Evolutionary conservation across 129 eudicot species (phyloP).

Genomic region (Rutidosis leptorrhynchoides): DNA sequence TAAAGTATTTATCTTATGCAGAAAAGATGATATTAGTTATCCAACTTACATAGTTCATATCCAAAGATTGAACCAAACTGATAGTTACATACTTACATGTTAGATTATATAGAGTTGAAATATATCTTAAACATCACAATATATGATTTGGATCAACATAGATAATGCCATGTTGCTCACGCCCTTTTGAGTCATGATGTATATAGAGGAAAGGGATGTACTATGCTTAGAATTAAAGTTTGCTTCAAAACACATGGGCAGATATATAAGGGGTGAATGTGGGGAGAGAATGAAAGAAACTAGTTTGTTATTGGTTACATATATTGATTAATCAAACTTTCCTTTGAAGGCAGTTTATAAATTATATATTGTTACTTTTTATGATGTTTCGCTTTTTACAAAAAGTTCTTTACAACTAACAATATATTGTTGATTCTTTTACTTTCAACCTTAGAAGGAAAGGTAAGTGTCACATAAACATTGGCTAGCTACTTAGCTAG

Average conservation of each 20-base stretch:
- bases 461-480: neutral
- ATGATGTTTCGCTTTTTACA: constrained; percentile 5
- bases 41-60: neutral
- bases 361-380: constrained; percentile 10
- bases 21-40: neutral
- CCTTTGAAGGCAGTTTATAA: constrained; percentile 32
- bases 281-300: constrained; percentile 7
- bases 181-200: constrained; percentile 20
- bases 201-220: neutral
- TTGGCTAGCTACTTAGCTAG: neutral
- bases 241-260: constrained; percentile 27
- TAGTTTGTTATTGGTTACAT: constrained; percentile 20
- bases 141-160: neutral
- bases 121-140: neutral
- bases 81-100: neutral
- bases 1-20: too few relatives aligned
- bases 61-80: neutral
- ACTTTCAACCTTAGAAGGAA: constrained; percentile 10
- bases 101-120: neutral
- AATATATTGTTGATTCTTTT: constrained; percentile 7
- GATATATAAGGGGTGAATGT: constrained; percentile 17
- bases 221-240: constrained; percentile 32
- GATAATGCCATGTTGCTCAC: constrained; percentile 2
- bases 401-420: constrained; percentile 10
- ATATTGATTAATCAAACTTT: constrained; percentile 25